Percentiles rank a stretch among this genome's conserved stretches.
phyloP scores from a whole-genome alignment of 768 basidiomycete genomes.

The Xerocomellus chrysenteron region DNA sequence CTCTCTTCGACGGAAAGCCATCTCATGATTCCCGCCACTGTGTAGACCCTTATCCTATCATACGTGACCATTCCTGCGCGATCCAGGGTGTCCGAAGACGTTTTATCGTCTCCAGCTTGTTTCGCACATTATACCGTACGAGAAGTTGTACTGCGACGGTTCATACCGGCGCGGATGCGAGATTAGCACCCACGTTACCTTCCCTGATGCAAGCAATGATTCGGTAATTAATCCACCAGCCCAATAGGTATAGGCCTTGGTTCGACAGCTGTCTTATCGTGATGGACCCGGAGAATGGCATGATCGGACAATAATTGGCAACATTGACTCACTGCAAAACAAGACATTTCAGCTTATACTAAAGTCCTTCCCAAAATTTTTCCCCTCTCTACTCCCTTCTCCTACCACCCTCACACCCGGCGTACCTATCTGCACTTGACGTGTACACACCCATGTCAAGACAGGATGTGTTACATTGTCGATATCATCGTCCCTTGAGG shows the following conservation, averaged over 20 bases:
- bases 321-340: slow-evolving; percentile 1
- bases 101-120: slow-evolving; percentile 70
- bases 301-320: not conserved
- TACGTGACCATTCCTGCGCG: slow-evolving; percentile 91
- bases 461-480: not conserved
- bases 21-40: slow-evolving; percentile 2
- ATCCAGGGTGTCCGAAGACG: slow-evolving; percentile 48
- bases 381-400: not conserved
- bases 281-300: not conserved
- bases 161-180: slow-evolving; percentile 90
- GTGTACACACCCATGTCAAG: not conserved
- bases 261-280: not conserved
- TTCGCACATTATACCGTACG: slow-evolving; percentile 75
- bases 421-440: slow-evolving; percentile 7
- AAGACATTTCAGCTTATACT: slow-evolving; percentile 14
- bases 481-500: not conserved
- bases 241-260: not conserved
- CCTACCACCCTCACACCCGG: not conserved
- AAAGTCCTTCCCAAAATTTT: not conserved
- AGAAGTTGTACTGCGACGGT: slow-evolving; percentile 82
- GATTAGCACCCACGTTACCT: slow-evolving; percentile 44
- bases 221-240: not conserved
- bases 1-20: not conserved
- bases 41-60: slow-evolving; percentile 82
- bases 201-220: not conserved